phyloP scores from a whole-genome alignment of 2,329 filamentous ascomycete genomes.

The Xylariaceae sp. region DNA sequence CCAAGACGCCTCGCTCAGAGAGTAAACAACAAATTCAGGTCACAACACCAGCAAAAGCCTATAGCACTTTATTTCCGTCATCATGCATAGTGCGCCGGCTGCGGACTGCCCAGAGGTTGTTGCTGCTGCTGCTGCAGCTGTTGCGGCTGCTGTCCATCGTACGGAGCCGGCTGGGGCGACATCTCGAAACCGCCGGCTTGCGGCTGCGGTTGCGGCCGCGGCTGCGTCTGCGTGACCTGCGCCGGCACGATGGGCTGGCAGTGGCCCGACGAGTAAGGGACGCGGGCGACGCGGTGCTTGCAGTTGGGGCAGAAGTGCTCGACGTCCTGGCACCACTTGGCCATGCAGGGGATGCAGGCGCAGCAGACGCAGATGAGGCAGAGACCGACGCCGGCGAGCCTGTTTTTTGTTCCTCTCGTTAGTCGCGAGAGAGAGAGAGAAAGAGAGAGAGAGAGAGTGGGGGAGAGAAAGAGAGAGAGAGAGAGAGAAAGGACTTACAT shows the following conservation, averaged over 20 bases:
- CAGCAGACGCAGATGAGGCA: constrained; percentile 25
- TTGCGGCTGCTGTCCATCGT: not conserved
- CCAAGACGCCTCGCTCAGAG: too few species aligned
- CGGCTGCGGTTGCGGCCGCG: not conserved
- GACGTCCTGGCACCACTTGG: constrained; percentile 25
- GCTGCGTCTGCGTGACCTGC: not conserved
- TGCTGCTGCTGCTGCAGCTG: not conserved
- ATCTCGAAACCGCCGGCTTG: not conserved
- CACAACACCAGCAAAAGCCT: not conserved
- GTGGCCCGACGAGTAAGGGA: not conserved
- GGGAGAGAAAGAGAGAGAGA: too few species aligned
- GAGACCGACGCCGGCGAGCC: constrained; percentile 2
- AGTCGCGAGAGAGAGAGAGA: too few species aligned
- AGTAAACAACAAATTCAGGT: too few species aligned
- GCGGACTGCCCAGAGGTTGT: not conserved
- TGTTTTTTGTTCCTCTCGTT: too few species aligned
- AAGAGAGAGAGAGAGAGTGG: too few species aligned
- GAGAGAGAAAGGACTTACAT: constrained; percentile 2
- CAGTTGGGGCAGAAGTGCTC: constrained; percentile 24
- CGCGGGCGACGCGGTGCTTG: constrained; percentile 21
- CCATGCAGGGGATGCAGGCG: constrained; percentile 24
- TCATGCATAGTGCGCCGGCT: not conserved
- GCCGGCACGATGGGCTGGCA: not conserved
- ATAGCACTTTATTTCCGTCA: too few species aligned
- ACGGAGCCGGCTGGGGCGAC: not conserved